Evolutionary conservation across 2,329 filamentous ascomycete species (phyloP).

Genomic region (Penicillium concentricum): DNA sequence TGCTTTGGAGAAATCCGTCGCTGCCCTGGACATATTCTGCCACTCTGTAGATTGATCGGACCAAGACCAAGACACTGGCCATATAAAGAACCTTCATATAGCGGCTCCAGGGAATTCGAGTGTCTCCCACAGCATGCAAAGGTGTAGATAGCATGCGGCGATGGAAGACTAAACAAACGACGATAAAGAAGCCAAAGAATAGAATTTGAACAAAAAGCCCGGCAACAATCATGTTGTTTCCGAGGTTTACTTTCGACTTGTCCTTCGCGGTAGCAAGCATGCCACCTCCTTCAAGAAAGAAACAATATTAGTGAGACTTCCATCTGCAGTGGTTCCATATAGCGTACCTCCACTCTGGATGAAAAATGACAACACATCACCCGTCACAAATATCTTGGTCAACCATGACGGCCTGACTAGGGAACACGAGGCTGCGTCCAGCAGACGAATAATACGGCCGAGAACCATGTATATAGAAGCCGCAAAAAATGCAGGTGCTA

Average conservation of each 20-base stretch:
- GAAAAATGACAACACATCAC: conserved; percentile 26
- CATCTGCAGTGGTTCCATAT: fast-evolving
- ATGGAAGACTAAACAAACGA: conserved; percentile 19
- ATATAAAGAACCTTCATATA: conserved; percentile 17
- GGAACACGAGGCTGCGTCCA: conserved; percentile 17
- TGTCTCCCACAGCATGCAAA: neutral
- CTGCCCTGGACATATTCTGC: conserved; percentile 18
- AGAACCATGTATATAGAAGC: conserved; percentile 28
- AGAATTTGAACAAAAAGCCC: conserved; percentile 23
- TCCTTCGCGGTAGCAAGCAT: conserved; percentile 15
- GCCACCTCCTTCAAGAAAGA: conserved; percentile 11
- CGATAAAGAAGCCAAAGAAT: conserved; percentile 23
- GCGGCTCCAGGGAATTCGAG: conserved; percentile 9
- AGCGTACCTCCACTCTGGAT: conserved; percentile 24
- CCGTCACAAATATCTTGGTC: conserved; percentile 28
- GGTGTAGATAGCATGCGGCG: conserved; percentile 14
- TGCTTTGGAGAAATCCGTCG: conserved; percentile 13
- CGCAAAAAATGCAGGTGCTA: conserved; percentile 24
- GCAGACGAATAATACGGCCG: conserved; percentile 18
- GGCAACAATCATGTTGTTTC: conserved; percentile 21
- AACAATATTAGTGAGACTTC: neutral
- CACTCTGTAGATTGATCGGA: conserved; percentile 19
- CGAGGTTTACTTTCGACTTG: conserved; percentile 10
- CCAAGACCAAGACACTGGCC: conserved; percentile 14
- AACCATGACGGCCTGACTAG: conserved; percentile 22